Conservation (phyloP, 2,329 filamentous ascomycete species). For the Lecanicillium sp. region DNA sequence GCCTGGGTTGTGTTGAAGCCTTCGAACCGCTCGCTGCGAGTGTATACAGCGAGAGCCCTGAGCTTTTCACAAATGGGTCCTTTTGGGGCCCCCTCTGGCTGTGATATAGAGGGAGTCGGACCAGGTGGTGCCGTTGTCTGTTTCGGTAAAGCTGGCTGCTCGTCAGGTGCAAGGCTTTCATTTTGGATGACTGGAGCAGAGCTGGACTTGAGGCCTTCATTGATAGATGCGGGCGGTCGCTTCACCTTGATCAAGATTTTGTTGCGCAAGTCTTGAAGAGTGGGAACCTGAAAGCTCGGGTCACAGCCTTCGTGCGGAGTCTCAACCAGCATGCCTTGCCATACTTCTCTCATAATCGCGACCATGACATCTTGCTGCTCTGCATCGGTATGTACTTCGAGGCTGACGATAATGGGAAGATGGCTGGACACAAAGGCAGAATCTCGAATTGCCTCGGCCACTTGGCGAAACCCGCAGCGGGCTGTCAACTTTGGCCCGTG, state of each 20-base stretch:
- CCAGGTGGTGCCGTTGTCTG: neutral
- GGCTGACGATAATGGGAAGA: slow-evolving; percentile 80
- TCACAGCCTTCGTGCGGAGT: slow-evolving; percentile 39
- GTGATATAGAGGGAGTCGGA: neutral
- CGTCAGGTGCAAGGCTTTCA: slow-evolving; percentile 13
- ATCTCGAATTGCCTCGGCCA: slow-evolving; percentile 72
- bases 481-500: slow-evolving; percentile 79
- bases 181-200: slow-evolving; percentile 11
- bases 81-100: slow-evolving; percentile 30
- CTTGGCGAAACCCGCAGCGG: slow-evolving; percentile 78
- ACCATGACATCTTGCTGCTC: slow-evolving; percentile 91
- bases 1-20: slow-evolving; percentile 57
- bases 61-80: slow-evolving; percentile 60
- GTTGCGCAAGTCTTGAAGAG: slow-evolving; percentile 60
- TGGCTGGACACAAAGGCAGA: slow-evolving; percentile 68
- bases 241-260: slow-evolving; percentile 86
- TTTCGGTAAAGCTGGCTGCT: slow-evolving; percentile 1
- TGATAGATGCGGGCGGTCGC: slow-evolving; percentile 33
- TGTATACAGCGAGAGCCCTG: slow-evolving; percentile 74
- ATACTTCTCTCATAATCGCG: slow-evolving; percentile 84
- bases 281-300: slow-evolving; percentile 51
- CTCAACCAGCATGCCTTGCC: slow-evolving; percentile 67
- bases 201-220: slow-evolving; percentile 7
- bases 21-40: slow-evolving; percentile 73
- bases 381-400: slow-evolving; percentile 78